Conservation (phyloP, 2,329 filamentous ascomycete genomes). For the Ascochyta fabae region DNA sequence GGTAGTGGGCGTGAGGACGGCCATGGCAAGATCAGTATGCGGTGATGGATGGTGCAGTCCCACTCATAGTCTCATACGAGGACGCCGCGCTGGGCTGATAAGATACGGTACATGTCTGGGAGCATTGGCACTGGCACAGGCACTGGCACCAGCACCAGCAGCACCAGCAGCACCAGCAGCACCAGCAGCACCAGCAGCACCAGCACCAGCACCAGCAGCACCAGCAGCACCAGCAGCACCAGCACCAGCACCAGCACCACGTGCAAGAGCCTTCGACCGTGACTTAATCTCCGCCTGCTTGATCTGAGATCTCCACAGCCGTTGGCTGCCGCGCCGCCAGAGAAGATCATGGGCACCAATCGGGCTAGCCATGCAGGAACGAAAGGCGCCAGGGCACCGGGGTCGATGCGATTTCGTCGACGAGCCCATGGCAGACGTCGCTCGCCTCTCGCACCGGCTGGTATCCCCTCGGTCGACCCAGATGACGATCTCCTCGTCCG, state of each 20-base stretch:
- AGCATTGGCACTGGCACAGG: background rate
- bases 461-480: slow-evolving; percentile 17
- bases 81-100: background rate
- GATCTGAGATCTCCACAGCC: slow-evolving; percentile 27
- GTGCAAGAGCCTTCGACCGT: background rate
- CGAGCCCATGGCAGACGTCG: slow-evolving; percentile 23
- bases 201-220: too few species aligned
- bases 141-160: too few species aligned
- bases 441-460: slow-evolving; percentile 17
- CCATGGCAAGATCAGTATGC: background rate
- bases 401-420: slow-evolving; percentile 24
- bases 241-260: too few species aligned
- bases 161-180: too few species aligned
- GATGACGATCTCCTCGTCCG: slow-evolving; percentile 43
- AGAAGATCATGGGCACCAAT: slow-evolving; percentile 35
- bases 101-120: background rate
- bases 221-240: too few species aligned
- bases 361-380: slow-evolving; percentile 37
- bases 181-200: too few species aligned
- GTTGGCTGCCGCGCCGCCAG: slow-evolving; percentile 21
- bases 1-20: background rate
- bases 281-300: slow-evolving; percentile 21
- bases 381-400: slow-evolving; percentile 25
- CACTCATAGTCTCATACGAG: background rate
- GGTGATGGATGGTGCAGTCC: background rate